phyloP scores from a whole-genome alignment of 179 eudicot species.

The Camellia oleifera region DNA sequence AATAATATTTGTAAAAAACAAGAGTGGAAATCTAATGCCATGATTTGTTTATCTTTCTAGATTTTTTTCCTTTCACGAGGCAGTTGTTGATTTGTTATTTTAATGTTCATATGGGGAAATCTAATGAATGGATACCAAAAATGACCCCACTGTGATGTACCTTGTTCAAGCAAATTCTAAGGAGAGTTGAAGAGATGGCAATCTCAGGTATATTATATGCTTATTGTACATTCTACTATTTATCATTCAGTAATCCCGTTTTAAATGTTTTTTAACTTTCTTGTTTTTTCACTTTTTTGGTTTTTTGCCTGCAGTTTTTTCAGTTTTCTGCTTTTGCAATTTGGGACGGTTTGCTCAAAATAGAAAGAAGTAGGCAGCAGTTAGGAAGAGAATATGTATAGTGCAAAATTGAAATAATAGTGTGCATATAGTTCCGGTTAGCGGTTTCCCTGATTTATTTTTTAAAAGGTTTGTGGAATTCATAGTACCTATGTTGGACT shows the following conservation, averaged over 20 bases:
- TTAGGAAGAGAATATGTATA: conserved; percentile 4
- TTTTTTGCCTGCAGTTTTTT: conserved; percentile 1
- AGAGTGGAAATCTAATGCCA: background rate
- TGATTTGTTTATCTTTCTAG: background rate
- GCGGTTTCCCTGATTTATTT: background rate
- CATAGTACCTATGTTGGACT: background rate
- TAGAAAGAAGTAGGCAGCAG: conserved; percentile 4
- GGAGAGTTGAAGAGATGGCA: background rate
- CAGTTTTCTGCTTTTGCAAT: conserved; percentile 15
- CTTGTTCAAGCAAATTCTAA: background rate
- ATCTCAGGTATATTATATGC: conserved; percentile 9
- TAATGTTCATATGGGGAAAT: conserved; percentile 1
- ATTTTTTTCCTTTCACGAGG: conserved; percentile 7
- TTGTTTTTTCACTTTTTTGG: background rate
- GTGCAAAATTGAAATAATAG: conserved; percentile 9
- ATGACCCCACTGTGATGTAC: background rate
- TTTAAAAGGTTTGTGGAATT: conserved; percentile 13
- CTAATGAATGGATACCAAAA: conserved; percentile 10
- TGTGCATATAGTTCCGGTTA: conserved; percentile 16
- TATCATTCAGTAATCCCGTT: background rate
- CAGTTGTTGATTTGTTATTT: background rate
- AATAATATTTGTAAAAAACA: background rate
- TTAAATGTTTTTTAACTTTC: background rate
- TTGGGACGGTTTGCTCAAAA: background rate
- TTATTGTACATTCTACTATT: no score